Conservation (phyloP, 2,329 filamentous ascomycete species). For the Clathrospora elynae region DNA sequence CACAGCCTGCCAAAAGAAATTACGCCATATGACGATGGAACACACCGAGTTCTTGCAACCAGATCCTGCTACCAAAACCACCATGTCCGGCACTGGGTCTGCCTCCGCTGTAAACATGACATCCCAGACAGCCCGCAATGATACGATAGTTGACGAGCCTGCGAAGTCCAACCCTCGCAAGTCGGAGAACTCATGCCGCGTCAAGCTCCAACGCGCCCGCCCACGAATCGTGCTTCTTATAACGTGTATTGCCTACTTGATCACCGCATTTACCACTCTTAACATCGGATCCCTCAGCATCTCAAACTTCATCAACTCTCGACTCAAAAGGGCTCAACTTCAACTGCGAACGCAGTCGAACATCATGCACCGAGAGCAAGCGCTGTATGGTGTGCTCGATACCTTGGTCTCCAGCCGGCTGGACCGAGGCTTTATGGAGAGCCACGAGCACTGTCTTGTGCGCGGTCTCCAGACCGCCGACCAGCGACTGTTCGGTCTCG, state of each 20-base stretch:
- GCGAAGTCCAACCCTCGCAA: not conserved
- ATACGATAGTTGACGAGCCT: not conserved
- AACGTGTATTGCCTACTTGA: conserved; percentile 13
- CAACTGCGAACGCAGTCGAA: conserved; percentile 3
- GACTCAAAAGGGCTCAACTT: conserved; percentile 10
- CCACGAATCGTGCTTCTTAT: conserved; percentile 14
- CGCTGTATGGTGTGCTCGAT: conserved; percentile 14
- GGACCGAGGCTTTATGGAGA: conserved; percentile 22
- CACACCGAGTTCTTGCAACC: too few species aligned
- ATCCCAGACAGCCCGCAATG: not conserved
- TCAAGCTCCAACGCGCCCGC: conserved; percentile 4
- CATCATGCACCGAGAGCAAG: conserved; percentile 5
- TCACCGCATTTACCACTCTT: conserved; percentile 11
- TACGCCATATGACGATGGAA: too few species aligned
- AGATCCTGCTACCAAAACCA: too few species aligned
- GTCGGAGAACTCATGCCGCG: too few species aligned
- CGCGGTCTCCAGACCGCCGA: conserved; percentile 26
- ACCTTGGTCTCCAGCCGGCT: conserved; percentile 14
- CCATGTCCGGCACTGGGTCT: too few species aligned
- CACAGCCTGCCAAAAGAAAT: too few species aligned
- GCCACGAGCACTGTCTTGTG: conserved; percentile 32
- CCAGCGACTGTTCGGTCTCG: conserved; percentile 10
- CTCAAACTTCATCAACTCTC: conserved; percentile 5
- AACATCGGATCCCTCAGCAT: conserved; percentile 7
- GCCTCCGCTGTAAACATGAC: too few species aligned